phyloP scores from a whole-genome alignment of 148 eudicot species.

The Rhododendron williamsianum region DNA sequence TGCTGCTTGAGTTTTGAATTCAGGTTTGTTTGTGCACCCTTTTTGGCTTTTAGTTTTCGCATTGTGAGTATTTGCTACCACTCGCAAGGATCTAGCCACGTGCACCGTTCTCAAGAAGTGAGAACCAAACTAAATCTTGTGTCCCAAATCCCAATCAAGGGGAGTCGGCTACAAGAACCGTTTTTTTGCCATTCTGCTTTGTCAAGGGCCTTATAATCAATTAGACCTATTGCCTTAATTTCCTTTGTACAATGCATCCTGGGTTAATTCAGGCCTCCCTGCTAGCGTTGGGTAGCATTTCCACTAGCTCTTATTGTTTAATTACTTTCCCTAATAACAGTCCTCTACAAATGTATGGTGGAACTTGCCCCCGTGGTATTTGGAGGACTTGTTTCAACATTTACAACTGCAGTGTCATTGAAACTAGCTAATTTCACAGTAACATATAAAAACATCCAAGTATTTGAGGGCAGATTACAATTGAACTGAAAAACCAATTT shows the following conservation, averaged over 20 bases:
- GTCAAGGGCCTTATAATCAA: neutral
- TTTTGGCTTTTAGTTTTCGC: neutral
- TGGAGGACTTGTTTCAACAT: neutral
- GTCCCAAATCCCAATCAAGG: neutral
- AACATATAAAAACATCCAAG: neutral
- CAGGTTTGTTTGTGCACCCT: conserved; percentile 35
- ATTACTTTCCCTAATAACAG: neutral
- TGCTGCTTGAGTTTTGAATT: conserved; percentile 44
- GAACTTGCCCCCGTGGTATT: neutral
- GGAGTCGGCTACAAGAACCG: neutral
- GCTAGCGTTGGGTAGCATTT: neutral
- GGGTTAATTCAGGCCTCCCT: neutral
- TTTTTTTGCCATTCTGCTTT: neutral
- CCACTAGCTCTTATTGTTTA: neutral
- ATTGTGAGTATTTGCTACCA: neutral
- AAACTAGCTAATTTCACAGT: neutral
- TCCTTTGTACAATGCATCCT: neutral
- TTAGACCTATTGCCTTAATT: neutral
- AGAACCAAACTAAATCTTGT: neutral
- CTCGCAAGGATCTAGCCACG: neutral
- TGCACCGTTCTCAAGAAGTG: neutral
- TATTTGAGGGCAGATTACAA: neutral
- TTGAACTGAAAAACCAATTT: neutral
- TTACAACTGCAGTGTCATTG: neutral
- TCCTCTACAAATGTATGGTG: neutral